Evolutionary conservation across 306 rosid species (phyloP).

Genomic region (Lathyrus sativus): DNA sequence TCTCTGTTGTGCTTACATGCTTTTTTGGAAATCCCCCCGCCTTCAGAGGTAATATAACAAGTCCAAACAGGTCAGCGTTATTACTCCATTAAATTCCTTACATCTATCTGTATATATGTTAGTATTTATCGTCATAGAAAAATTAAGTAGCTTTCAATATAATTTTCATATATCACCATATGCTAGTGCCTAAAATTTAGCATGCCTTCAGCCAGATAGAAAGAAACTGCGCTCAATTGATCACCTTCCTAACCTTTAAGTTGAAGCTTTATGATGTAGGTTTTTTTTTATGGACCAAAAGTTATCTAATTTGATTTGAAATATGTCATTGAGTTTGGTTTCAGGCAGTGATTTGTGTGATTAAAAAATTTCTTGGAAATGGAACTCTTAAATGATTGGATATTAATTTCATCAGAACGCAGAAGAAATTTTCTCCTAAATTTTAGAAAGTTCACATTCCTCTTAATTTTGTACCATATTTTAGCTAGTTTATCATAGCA

Average conservation of each 20-base stretch:
- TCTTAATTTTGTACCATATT: conserved; percentile 17
- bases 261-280: conserved; percentile 20
- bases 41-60: conserved; percentile 13
- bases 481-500: not conserved
- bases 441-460: conserved; percentile 16
- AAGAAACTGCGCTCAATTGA: conserved; percentile 14
- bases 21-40: conserved; percentile 28
- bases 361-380: not conserved
- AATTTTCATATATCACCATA: conserved; percentile 27
- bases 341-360: not conserved
- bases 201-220: conserved; percentile 20
- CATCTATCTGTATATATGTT: not conserved
- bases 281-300: conserved; percentile 12
- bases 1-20: conserved; percentile 34
- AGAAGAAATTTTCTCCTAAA: conserved; percentile 22
- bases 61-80: conserved; percentile 35
- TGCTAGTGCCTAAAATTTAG: conserved; percentile 26
- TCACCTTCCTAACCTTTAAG: conserved; percentile 9
- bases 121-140: conserved; percentile 28
- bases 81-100: conserved; percentile 19
- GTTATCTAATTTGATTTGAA: conserved; percentile 18
- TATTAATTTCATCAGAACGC: conserved; percentile 15
- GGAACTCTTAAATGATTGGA: conserved; percentile 11
- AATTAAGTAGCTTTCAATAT: conserved; percentile 20
- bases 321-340: conserved; percentile 22